Evolutionary conservation across 75 land plant species (phyloP), one percentile per base, ranked within the genome.

Genomic region (Pinus taeda): DNA sequence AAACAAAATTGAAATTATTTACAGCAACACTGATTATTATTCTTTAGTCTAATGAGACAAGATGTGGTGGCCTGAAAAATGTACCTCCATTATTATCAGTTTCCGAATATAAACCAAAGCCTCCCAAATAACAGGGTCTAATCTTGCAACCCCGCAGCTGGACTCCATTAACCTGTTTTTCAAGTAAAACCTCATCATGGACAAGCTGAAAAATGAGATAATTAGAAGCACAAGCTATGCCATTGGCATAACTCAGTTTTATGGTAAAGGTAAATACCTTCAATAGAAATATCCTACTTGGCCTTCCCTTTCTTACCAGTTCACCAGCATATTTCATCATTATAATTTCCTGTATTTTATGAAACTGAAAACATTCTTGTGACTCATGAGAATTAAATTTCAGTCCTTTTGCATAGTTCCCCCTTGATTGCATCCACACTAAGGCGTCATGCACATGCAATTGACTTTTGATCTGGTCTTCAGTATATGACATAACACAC

Each of bases 61-160:
- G 12, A 45, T 45, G 42, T n/a, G 2, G 9, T 8, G 17, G 22
- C 20, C 13, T 42, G 22, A 59, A 22, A 55, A 20, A 4, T n/a
- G 59, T 76, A 88, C 86, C 90, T 61, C 86, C 81, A 57, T 62
- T 22, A 33, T 24, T 71, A n/a, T 79, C 36, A 57, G 59, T 36
- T 1, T 78, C n/a, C 37, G 45, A 75, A 74, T 75, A 90, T 33
- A 88, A 63, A 42, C 90, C 90, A 56, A 80, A 90, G 6, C 93
- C 86, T 78, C 80, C 88, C 12, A 81, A 74, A 79, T 75, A 82
- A 26, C 80, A 86, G 76, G 61, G 76, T 57, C 79, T 81, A 78
- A 90, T 86, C n/a, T 75, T 62, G 70, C 86, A 90, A n/a, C 85
- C 88, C 13, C 83, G 86, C 14, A 90, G 74, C 60, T 86, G 77